Evolutionary conservation across 192 early-diverging fungal species (phyloP).

Genomic region (Entomortierella chlamydospora): DNA sequence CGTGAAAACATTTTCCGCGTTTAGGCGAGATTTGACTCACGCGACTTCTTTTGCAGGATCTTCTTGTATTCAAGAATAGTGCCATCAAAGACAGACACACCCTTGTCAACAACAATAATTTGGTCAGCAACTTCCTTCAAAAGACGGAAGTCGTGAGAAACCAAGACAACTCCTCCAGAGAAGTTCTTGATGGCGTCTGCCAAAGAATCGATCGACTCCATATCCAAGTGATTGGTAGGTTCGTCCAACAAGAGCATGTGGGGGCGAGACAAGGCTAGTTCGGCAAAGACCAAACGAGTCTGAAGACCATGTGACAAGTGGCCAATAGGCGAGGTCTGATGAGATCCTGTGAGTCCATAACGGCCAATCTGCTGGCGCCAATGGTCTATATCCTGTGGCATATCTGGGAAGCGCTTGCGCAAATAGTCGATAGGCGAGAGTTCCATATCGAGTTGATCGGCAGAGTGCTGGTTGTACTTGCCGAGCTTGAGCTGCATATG

Average conservation of each 20-base stretch:
- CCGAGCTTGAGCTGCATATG: constrained; percentile 95
- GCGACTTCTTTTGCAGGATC: constrained; percentile 65
- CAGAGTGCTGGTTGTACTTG: constrained; percentile 97
- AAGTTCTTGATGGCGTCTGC: constrained; percentile 97
- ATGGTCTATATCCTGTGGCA: constrained; percentile 85
- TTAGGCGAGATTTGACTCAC: constrained; percentile 17
- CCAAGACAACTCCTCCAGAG: constrained; percentile 97
- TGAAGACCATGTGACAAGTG: constrained; percentile 95
- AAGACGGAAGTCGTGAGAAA: constrained; percentile 99
- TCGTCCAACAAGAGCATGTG: constrained; percentile 98
- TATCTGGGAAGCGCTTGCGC: constrained; percentile 83
- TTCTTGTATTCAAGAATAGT: constrained; percentile 94
- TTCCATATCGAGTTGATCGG: constrained; percentile 94
- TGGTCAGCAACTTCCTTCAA: constrained; percentile 96
- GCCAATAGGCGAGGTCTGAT: constrained; percentile 90
- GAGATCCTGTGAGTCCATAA: constrained; percentile 93
- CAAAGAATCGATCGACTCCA: constrained; percentile 93
- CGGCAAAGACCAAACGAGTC: constrained; percentile 96
- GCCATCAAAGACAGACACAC: constrained; percentile 82
- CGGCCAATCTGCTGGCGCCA: constrained; percentile 95
- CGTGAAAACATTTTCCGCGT: not conserved
- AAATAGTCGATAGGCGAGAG: constrained; percentile 92
- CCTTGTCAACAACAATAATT: constrained; percentile 90
- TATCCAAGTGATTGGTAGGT: constrained; percentile 97
- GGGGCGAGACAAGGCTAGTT: constrained; percentile 88